A percentile compares a stretch with the other conserved stretches of the same genome.
These are phyloP conservation scores for Mallotus japonicus DNA, from an alignment of 441 rosid species.

Conservation along the genomic window DNA sequence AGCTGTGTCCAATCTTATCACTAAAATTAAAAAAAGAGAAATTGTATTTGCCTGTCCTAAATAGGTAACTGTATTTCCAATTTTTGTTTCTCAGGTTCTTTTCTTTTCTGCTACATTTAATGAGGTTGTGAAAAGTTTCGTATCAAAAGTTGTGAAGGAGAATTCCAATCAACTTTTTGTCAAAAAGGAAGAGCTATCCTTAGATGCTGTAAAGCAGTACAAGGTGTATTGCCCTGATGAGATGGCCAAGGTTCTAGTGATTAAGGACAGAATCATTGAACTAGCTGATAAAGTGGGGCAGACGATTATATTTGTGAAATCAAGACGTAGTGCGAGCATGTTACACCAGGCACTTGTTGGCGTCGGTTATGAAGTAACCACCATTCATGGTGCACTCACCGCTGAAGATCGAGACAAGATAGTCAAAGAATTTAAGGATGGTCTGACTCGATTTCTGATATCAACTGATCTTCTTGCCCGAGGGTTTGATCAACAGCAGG, in stretches of 20 bases:
- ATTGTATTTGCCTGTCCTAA: neutral
- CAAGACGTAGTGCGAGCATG: constrained; percentile 55
- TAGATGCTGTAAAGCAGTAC: constrained; percentile 87
- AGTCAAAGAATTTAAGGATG: constrained; percentile 84
- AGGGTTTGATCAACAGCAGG: constrained; percentile 95
- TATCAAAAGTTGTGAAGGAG: constrained; percentile 47
- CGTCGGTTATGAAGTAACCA: constrained; percentile 78
- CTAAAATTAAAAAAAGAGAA: neutral
- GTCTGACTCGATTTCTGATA: constrained; percentile 86
- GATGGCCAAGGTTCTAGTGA: constrained; percentile 57
- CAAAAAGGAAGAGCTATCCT: constrained; percentile 79
- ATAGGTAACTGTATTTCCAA: constrained; percentile 13
- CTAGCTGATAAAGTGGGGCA: constrained; percentile 85
- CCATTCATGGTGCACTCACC: constrained; percentile 67
- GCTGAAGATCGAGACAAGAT: constrained; percentile 78
- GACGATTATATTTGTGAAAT: constrained; percentile 72
- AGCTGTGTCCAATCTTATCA: neutral
- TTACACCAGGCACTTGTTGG: constrained; percentile 65
- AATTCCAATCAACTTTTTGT: constrained; percentile 83
- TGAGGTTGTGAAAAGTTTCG: constrained; percentile 79
- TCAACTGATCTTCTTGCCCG: constrained; percentile 91
- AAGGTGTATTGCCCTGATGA: constrained; percentile 82
- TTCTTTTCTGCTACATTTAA: constrained; percentile 95
- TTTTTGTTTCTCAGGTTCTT: constrained; percentile 59
- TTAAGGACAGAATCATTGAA: constrained; percentile 85